phyloP scores from a whole-genome alignment of 768 basidiomycete genomes.

The Suillus placidus region DNA sequence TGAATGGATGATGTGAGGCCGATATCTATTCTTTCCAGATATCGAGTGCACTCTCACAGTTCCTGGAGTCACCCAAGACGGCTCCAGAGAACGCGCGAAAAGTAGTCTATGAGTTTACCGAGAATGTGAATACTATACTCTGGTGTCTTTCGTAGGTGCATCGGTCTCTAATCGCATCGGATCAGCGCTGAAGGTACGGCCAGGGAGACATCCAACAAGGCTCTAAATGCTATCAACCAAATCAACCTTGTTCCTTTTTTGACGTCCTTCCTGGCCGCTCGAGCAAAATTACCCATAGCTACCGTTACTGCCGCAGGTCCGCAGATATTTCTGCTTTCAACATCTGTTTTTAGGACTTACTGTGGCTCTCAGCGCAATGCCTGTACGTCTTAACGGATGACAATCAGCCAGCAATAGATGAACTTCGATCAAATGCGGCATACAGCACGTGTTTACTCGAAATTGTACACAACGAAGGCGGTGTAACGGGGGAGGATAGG shows the following conservation, averaged over 20 bases:
- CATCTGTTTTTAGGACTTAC: neutral
- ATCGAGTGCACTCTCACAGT: constrained; percentile 69
- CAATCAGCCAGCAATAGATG: constrained; percentile 73
- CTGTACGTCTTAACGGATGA: constrained; percentile 93
- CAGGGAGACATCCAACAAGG: constrained; percentile 93
- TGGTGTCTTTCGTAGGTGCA: constrained; percentile 94
- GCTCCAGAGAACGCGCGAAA: constrained; percentile 71
- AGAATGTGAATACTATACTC: constrained; percentile 88
- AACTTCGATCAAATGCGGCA: constrained; percentile 59
- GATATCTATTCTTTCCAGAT: constrained; percentile 50
- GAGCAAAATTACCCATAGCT: constrained; percentile 65
- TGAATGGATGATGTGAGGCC: neutral
- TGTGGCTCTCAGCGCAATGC: constrained; percentile 68
- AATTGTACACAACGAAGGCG: constrained; percentile 47
- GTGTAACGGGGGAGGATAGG: constrained; percentile 42
- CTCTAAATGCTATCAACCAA: constrained; percentile 82
- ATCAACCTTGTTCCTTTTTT: constrained; percentile 80
- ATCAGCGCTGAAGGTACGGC: constrained; percentile 24
- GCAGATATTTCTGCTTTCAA: constrained; percentile 16
- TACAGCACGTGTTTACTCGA: constrained; percentile 69
- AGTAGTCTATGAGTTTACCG: constrained; percentile 84
- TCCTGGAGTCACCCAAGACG: constrained; percentile 59
- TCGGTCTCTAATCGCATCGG: constrained; percentile 9
- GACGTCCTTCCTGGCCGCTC: constrained; percentile 83
- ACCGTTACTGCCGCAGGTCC: constrained; percentile 83